A percentile compares a stretch with the other conserved stretches of the same genome.
Evolutionary conservation across 116 monocot genomes (phyloP).

Genomic region (Phalaenopsis hybrid): DNA sequence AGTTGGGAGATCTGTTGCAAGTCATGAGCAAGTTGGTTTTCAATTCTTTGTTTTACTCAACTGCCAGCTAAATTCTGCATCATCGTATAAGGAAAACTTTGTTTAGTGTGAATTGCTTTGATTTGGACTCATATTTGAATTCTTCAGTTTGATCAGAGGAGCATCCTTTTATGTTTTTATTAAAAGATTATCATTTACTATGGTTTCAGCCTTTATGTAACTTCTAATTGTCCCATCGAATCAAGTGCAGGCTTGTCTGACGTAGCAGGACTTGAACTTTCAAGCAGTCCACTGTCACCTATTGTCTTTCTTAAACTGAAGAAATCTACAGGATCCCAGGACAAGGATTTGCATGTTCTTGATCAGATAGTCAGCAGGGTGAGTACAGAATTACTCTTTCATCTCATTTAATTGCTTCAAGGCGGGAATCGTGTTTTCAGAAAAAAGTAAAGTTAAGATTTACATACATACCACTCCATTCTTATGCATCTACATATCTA

Average conservation of each 20-base stretch:
- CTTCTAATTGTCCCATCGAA: background rate
- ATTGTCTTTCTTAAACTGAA: slow-evolving; percentile 73
- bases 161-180: background rate
- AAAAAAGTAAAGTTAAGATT: too few species aligned
- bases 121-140: too few species aligned
- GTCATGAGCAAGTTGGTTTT: too few species aligned
- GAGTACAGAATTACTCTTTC: slow-evolving; percentile 10
- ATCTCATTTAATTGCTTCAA: background rate
- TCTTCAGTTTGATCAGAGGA: too few species aligned
- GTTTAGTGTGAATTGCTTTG: too few species aligned
- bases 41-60: too few species aligned
- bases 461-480: too few species aligned
- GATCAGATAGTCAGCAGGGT: slow-evolving; percentile 65
- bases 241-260: slow-evolving; percentile 54
- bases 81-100: too few species aligned
- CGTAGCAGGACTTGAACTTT: slow-evolving; percentile 53
- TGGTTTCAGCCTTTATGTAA: background rate
- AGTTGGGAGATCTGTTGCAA: too few species aligned
- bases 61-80: too few species aligned
- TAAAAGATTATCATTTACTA: background rate
- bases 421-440: background rate
- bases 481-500: too few species aligned
- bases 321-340: slow-evolving; percentile 65
- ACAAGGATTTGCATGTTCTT: slow-evolving; percentile 63
- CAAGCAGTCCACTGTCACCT: slow-evolving; percentile 66